These are phyloP conservation scores for Tylopilus plumbeoviolaceoides DNA, from an alignment of 768 basidiomycete genomes.

Conservation along the genomic window DNA sequence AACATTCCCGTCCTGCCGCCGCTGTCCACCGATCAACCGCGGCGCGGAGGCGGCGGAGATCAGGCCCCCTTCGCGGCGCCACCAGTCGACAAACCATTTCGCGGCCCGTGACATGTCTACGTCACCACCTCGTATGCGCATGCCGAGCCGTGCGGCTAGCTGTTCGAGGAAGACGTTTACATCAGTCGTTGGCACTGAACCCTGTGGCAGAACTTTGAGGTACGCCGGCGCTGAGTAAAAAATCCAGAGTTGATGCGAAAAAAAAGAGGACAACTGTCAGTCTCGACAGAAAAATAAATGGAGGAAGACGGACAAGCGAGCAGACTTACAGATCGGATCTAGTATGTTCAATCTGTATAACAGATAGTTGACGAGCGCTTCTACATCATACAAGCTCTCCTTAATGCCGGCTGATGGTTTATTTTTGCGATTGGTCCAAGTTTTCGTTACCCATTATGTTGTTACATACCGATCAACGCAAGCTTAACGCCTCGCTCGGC, in stretches of 20 bases:
- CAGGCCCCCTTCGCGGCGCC: slow-evolving; percentile 72
- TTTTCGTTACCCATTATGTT: slow-evolving; percentile 7
- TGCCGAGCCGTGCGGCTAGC: slow-evolving; percentile 74
- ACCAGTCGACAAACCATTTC: slow-evolving; percentile 81
- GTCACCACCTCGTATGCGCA: slow-evolving; percentile 73
- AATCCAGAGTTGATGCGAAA: neutral
- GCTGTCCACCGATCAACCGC: slow-evolving; percentile 10
- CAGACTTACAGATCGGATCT: slow-evolving; percentile 60
- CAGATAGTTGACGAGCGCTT: slow-evolving; percentile 82
- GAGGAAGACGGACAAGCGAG: neutral
- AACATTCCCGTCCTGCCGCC: too few relatives aligned
- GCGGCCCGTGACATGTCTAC: slow-evolving; percentile 70
- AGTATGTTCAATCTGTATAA: slow-evolving; percentile 80
- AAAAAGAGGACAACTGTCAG: neutral
- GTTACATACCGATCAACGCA: slow-evolving; percentile 79
- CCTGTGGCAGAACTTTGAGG: slow-evolving; percentile 54
- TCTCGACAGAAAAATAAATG: slow-evolving; percentile 6
- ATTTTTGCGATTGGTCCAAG: neutral
- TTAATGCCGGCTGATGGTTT: slow-evolving; percentile 78
- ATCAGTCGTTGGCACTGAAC: slow-evolving; percentile 54
- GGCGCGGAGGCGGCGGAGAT: slow-evolving; percentile 48
- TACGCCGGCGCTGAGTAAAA: slow-evolving; percentile 61
- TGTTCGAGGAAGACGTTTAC: slow-evolving; percentile 61
- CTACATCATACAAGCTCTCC: slow-evolving; percentile 83
- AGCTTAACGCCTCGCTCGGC: slow-evolving; percentile 92